Evolutionary conservation across 768 basidiomycete species (phyloP), one percentile per base, ranked within the genome.

Genomic region (Strobilomyces dryophilus): DNA sequence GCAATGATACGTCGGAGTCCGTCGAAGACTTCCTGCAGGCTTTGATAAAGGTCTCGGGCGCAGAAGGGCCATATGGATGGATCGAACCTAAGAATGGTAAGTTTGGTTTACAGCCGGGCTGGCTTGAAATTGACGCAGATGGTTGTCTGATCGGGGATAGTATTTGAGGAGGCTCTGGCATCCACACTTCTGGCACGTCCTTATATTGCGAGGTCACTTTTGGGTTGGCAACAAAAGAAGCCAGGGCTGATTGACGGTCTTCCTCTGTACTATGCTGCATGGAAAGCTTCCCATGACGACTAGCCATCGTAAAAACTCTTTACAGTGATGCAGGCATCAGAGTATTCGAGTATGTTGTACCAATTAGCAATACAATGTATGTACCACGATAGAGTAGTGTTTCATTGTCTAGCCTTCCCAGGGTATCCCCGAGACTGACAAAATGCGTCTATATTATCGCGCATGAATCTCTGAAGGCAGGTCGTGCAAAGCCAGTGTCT

Each of bases 221-320:
- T 67, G 18, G 69, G 71, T 18, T 72, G 72, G 72, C 50, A 53
- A 27, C 68, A 61, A 32, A 63, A 54, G 53, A 71, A 68, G 39
- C 57, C 65, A 35, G 59, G 66, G n/a, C 54, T 74, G 37, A 64
- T 66, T 3, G 73, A 73, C 37, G 68, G 69, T 2, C 58, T 74
- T 18, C 52, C 62, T 15, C 26, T 67, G 32, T 70, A 73, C 55
- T 70, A 61, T 36, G 47, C 55, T 20, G 56, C 62, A 1, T 66
- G 61, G 61, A 51, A 66, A 45, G 64, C 61, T 5, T 51, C 58
- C 9, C 53, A 47, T 21, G 24, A n/a, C 2, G 41, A 56, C 11
- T 27, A 63, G 27, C 29, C 43, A 31, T 52, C 52, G n/a, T 48
- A 54, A 5, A 56, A 5, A 56, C 29, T 9, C 9, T 9, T 29